Base-by-base conservation (phyloP, 345 rosid species). In the Linum tenue region DNA sequence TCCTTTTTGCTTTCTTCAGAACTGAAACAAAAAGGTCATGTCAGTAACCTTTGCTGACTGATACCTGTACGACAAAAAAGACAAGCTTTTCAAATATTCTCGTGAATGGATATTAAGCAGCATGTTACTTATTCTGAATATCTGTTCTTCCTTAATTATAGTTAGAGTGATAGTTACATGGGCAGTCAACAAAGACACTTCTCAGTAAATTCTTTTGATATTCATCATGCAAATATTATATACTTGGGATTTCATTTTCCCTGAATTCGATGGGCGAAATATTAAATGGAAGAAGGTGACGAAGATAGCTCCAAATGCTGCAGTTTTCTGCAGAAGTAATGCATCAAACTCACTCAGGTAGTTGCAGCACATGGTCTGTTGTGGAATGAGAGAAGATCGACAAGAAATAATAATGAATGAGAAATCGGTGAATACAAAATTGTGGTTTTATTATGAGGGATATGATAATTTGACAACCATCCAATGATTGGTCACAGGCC, bases 1-100 rank as follows among this genome's bases (percentile, higher is more conserved):
- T 6, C 62, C 5, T 66, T 78, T 59, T 31, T 60, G 31, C 62
- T 5, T 41, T 37, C 37, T 56, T 41, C 73, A 56, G 2, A 5
- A 39, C 59, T 44, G 51, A 48, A 6, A 48, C 12, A 3, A 48
- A 48, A 12, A 48, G 14, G 53, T 48, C 53, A 10, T 11, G 50
- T 43, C 53, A 48, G 50, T 48, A 5, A 48, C 0, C 31, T 48
- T 48, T 48, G 9, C 15, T 48, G 53, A 48, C 53, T 5, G 1
- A 48, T 15, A 48, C 0, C 53, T 48, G 11, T 48, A 22, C 31
- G 0, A 0, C 0, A 22, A 43, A 5, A 43, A 43, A 43, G 50
- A 2, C 50, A 11, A 43, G 50, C 9, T 43, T 6, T 48, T 48
- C 14, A 5, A 48, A 2, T 3, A 22, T 22, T 22, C 31, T 0